Percentiles rank a stretch among this genome's conserved stretches.
Conservation (phyloP, 164 flowering plant species). For the Protea cynaroides region DNA sequence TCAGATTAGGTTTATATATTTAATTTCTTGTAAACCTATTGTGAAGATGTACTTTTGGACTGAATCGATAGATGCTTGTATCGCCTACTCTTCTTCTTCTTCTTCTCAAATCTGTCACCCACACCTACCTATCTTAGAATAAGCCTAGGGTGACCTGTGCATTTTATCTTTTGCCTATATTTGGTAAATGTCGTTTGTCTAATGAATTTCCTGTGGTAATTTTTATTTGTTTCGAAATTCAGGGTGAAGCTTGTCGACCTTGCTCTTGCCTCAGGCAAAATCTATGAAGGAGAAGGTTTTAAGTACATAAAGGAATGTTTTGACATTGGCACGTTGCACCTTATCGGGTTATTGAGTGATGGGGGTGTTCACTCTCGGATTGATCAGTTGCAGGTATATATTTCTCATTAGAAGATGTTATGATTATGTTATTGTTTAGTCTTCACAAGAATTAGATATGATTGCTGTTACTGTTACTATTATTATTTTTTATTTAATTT, state of each 20-base stretch:
- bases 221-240: constrained; percentile 6
- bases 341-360: constrained; percentile 91
- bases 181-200: neutral
- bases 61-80: no score
- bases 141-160: no score
- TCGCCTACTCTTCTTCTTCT: no score
- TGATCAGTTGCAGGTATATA: constrained; percentile 88
- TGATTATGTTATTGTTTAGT: neutral
- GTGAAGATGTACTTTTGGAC: no score
- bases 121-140: no score
- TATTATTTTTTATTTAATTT: constrained; percentile 2
- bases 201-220: neutral
- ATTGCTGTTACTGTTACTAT: no score
- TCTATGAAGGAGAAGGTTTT: constrained; percentile 88
- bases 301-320: constrained; percentile 74
- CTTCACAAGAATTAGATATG: neutral
- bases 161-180: no score
- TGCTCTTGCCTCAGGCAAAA: constrained; percentile 91
- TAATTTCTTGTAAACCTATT: no score
- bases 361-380: constrained; percentile 98
- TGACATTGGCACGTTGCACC: constrained; percentile 69
- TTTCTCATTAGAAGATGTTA: neutral
- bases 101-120: no score
- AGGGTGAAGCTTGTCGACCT: constrained; percentile 92
- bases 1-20: no score